phyloP scores from a whole-genome alignment of 192 early-diverging fungal genomes.

The Coemansia sp. region DNA sequence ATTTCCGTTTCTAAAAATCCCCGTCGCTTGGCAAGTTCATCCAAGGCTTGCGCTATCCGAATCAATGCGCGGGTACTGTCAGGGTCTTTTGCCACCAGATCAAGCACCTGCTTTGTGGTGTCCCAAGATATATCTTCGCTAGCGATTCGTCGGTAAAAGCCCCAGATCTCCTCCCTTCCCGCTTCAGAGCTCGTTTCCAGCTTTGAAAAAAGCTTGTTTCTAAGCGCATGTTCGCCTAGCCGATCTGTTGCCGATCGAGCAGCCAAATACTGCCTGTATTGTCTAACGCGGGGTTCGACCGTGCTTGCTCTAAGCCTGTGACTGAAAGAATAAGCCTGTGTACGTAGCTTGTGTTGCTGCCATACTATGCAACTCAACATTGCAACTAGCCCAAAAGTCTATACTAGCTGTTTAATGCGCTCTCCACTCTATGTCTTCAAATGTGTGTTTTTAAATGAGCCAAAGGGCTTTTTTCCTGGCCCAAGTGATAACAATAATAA shows the following conservation, averaged over 20 bases:
- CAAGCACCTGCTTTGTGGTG: slow-evolving; percentile 23
- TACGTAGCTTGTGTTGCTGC: background rate
- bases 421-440: too few species aligned
- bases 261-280: background rate
- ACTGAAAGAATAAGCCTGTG: background rate
- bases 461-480: too few species aligned
- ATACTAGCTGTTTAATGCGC: too few species aligned
- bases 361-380: slow-evolving; percentile 1
- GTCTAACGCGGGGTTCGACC: background rate
- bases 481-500: too few species aligned
- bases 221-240: background rate
- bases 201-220: slow-evolving; percentile 14
- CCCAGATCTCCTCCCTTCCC: slow-evolving; percentile 36
- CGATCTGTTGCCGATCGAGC: background rate
- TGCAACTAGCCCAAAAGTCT: too few species aligned
- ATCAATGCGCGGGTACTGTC: slow-evolving; percentile 18
- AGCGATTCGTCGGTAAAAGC: slow-evolving; percentile 20
- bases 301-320: background rate
- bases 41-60: slow-evolving; percentile 21
- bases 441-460: too few species aligned
- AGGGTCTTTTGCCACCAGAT: slow-evolving; percentile 26
- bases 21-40: slow-evolving; percentile 11
- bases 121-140: slow-evolving; percentile 10
- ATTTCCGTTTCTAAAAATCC: slow-evolving; percentile 21
- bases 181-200: slow-evolving; percentile 16